phyloP scores from a whole-genome alignment of 1,139 yeast genomes.

The Tardiomyces digboiensis region DNA sequence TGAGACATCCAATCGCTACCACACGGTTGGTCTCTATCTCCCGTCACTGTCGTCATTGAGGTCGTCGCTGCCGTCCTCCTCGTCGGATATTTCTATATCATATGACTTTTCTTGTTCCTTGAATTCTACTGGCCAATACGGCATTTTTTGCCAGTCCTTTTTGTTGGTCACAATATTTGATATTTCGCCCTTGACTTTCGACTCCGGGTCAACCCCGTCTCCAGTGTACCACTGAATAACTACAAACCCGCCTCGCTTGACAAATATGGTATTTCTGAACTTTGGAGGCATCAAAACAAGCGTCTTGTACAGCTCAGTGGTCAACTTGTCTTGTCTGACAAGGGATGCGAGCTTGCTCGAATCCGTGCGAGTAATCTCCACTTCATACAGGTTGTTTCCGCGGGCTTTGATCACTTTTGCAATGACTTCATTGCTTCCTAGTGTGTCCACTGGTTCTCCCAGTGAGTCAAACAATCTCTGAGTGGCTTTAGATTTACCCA shows the following conservation, averaged over 20 bases:
- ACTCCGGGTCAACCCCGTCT: constrained; percentile 10
- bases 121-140: constrained; percentile 29
- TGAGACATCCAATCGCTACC: no score
- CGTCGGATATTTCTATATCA: constrained; percentile 14
- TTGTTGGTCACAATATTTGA: constrained; percentile 26
- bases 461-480: constrained; percentile 16
- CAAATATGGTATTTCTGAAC: constrained; percentile 28
- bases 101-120: constrained; percentile 12
- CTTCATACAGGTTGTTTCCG: constrained; percentile 26
- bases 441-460: constrained; percentile 23
- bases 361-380: constrained; percentile 18
- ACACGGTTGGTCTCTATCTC: no score
- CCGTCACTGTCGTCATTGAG: no score
- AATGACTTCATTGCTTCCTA: constrained; percentile 22
- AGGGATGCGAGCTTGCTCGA: constrained; percentile 8
- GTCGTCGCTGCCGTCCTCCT: constrained; percentile 16
- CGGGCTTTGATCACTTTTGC: constrained; percentile 22
- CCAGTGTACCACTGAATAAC: constrained; percentile 20
- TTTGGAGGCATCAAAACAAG: constrained; percentile 28
- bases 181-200: constrained; percentile 27
- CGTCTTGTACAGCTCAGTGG: constrained; percentile 7
- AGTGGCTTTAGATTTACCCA: constrained; percentile 17
- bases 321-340: constrained; percentile 7
- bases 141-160: constrained; percentile 26
- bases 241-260: constrained; percentile 30